phyloP scores from a whole-genome alignment of 202 grass and related monocot species.

The Bolboschoenoplectus hybrid region DNA sequence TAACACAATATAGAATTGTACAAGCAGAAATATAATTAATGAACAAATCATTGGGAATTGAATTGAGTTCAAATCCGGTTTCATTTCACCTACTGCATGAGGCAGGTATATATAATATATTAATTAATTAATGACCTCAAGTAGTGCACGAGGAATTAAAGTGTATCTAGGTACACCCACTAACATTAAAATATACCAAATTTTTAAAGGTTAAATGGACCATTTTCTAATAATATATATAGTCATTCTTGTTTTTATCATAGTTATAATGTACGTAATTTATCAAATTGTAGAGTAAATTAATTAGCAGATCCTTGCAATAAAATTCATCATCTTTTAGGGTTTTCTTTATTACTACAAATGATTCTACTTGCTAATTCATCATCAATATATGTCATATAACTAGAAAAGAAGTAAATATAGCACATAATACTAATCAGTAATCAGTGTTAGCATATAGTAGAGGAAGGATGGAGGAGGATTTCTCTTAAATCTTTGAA shows the following conservation, averaged over 20 bases:
- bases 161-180: conserved; percentile 13
- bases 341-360: not conserved
- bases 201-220: not conserved
- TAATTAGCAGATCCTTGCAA: not conserved
- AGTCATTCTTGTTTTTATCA: not conserved
- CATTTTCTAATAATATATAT: not conserved
- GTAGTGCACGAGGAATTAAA: not conserved
- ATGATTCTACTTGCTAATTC: too few relatives aligned
- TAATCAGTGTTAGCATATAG: too few relatives aligned
- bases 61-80: not conserved
- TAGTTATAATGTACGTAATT: too few relatives aligned
- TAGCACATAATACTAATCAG: too few relatives aligned
- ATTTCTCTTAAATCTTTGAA: too few relatives aligned
- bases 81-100: conserved; percentile 4
- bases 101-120: not conserved
- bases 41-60: not conserved
- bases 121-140: conserved; percentile 6
- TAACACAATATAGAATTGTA: not conserved
- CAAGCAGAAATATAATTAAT: not conserved
- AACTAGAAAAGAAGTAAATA: too few relatives aligned
- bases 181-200: not conserved
- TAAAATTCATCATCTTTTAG: not conserved
- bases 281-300: too few relatives aligned
- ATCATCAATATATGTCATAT: too few relatives aligned
- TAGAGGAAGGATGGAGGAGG: too few relatives aligned